A percentile compares a stretch with the other conserved stretches of the same genome.
These are phyloP conservation scores for Botrytis paeoniae DNA, from an alignment of 2,329 filamentous ascomycete species.

Conservation along the genomic window DNA sequence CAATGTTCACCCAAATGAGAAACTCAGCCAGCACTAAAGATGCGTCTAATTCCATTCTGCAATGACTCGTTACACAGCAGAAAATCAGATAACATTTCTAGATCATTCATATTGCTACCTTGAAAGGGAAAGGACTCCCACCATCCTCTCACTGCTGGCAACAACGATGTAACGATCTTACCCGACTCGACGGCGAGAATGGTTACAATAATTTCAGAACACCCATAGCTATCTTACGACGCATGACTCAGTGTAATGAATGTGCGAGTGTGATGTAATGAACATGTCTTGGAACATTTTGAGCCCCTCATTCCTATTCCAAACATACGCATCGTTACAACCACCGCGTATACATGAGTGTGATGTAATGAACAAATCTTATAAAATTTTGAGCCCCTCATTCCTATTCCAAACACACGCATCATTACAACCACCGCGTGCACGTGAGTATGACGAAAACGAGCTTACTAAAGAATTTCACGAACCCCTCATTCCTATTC, in stretches of 20 bases:
- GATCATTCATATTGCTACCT: not conserved
- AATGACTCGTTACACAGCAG: not conserved
- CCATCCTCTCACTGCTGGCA: too few relatives aligned
- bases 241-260: not conserved
- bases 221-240: not conserved
- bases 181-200: too few relatives aligned
- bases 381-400: too few relatives aligned
- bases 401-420: too few relatives aligned
- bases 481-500: not conserved
- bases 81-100: not conserved
- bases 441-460: too few relatives aligned
- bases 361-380: too few relatives aligned
- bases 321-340: not conserved
- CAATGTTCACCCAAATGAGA: not conserved
- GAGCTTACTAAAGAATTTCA: too few relatives aligned
- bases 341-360: not conserved
- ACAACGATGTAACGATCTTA: not conserved
- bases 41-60: not conserved
- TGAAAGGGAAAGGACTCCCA: not conserved
- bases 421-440: too few relatives aligned
- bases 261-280: not conserved
- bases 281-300: not conserved
- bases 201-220: not conserved
- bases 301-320: not conserved
- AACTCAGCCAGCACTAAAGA: not conserved